Percentiles rank a stretch among this genome's conserved stretches.
Conservation (phyloP, 495 filamentous ascomycete species). For the Platismatia glauca region DNA sequence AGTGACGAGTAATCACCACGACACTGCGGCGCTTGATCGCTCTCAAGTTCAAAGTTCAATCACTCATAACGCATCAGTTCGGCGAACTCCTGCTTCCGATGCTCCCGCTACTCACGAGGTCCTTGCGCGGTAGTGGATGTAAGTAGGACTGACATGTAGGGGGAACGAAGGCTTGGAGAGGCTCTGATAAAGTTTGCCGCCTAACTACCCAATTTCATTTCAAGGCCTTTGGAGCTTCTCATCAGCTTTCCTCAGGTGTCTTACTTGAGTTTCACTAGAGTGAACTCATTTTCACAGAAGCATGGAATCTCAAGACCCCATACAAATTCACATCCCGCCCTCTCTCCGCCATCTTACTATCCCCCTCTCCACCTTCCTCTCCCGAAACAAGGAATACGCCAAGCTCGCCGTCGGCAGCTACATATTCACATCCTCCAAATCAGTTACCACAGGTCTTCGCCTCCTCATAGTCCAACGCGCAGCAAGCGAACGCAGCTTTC, state of each 20-base stretch:
- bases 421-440: constrained; percentile 32
- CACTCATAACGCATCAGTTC: too few species aligned
- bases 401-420: constrained; percentile 35
- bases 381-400: constrained; percentile 30
- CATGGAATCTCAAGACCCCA: not conserved
- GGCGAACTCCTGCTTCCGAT: too few species aligned
- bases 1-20: too few species aligned
- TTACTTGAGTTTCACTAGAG: not conserved
- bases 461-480: constrained; percentile 49
- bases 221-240: too few species aligned
- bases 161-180: too few species aligned
- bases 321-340: constrained; percentile 27
- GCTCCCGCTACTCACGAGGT: too few species aligned
- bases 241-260: not conserved
- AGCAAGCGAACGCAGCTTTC: constrained; percentile 36
- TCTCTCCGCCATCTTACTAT: constrained; percentile 35
- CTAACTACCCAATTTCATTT: too few species aligned
- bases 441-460: constrained; percentile 3
- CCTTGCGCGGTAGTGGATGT: too few species aligned
- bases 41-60: too few species aligned
- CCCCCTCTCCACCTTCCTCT: constrained; percentile 32
- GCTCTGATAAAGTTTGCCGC: too few species aligned
- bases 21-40: too few species aligned
- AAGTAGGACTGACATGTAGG: too few species aligned
- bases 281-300: not conserved